phyloP scores from a whole-genome alignment of 2,329 filamentous ascomycete species.

The Neonectria sp. region DNA sequence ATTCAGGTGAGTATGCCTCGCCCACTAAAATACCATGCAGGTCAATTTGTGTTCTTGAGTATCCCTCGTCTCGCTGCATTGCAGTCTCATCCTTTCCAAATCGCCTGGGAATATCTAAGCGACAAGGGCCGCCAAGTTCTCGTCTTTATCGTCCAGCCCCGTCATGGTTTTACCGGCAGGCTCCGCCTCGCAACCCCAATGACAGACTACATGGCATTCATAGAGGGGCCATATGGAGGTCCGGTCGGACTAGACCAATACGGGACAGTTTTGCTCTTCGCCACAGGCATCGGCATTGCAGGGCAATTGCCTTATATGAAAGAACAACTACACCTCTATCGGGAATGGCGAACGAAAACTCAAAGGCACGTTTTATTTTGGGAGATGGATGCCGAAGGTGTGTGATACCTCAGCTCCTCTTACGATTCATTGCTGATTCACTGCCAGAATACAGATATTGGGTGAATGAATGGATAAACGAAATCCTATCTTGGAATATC shows the following conservation, averaged over 20 bases:
- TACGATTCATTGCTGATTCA: too few species aligned
- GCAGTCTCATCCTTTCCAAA: slow-evolving; percentile 16
- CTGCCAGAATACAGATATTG: too few species aligned
- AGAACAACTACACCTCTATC: slow-evolving; percentile 19
- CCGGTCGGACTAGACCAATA: too few species aligned
- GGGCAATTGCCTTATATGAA: slow-evolving; percentile 26
- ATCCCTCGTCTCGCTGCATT: slow-evolving; percentile 16
- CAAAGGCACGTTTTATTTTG: slow-evolving; percentile 22
- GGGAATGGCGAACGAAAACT: slow-evolving; percentile 24
- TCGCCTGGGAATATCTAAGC: slow-evolving; percentile 16
- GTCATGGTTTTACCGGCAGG: too few species aligned
- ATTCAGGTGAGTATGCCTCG: slow-evolving; percentile 13
- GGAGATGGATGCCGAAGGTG: not conserved
- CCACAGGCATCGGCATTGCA: slow-evolving; percentile 13
- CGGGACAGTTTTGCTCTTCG: too few species aligned
- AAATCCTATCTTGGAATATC: too few species aligned
- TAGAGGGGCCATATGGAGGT: too few species aligned
- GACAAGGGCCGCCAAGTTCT: not conserved
- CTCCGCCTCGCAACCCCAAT: too few species aligned
- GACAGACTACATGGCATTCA: too few species aligned
- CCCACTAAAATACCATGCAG: slow-evolving; percentile 3
- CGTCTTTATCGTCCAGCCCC: too few species aligned
- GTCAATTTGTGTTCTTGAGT: slow-evolving; percentile 18
- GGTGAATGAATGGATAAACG: too few species aligned
- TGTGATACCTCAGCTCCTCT: too few species aligned